phyloP scores from a whole-genome alignment of 2,329 filamentous ascomycete genomes.

The Ophiosphaerella herpotricha region DNA sequence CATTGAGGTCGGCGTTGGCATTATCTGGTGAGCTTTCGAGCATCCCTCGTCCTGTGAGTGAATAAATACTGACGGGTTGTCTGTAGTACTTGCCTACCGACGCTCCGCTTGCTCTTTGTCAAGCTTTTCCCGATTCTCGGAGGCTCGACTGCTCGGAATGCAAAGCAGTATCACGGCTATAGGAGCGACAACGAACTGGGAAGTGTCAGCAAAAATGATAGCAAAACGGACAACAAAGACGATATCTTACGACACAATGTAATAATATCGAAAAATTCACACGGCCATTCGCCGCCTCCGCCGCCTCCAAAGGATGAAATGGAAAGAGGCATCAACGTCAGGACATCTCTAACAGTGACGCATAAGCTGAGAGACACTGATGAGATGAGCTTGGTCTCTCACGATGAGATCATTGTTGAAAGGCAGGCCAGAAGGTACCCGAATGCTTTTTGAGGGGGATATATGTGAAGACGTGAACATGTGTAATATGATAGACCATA shows the following conservation, averaged over 20 bases:
- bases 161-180: constrained; percentile 29
- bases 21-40: constrained; percentile 38
- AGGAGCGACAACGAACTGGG: constrained; percentile 26
- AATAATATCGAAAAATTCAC: constrained; percentile 3
- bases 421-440: too few species aligned
- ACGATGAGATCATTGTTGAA: neutral
- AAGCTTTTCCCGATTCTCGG: constrained; percentile 43
- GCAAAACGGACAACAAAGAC: constrained; percentile 5
- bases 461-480: too few species aligned
- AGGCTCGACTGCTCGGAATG: constrained; percentile 37
- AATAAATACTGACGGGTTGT: neutral
- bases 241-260: constrained; percentile 9
- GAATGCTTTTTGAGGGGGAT: too few species aligned
- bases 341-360: constrained; percentile 25
- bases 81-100: constrained; percentile 46
- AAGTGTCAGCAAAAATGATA: constrained; percentile 14
- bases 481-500: too few species aligned
- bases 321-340: constrained; percentile 19
- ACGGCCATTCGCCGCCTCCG: neutral
- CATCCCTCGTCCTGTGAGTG: neutral
- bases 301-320: constrained; percentile 2
- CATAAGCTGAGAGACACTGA: constrained; percentile 19
- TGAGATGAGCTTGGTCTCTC: constrained; percentile 17
- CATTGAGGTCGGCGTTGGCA: constrained; percentile 50
- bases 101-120: constrained; percentile 44